phyloP scores from a whole-genome alignment of 352 stramenopile genomes.

The Albugo laibachii region DNA sequence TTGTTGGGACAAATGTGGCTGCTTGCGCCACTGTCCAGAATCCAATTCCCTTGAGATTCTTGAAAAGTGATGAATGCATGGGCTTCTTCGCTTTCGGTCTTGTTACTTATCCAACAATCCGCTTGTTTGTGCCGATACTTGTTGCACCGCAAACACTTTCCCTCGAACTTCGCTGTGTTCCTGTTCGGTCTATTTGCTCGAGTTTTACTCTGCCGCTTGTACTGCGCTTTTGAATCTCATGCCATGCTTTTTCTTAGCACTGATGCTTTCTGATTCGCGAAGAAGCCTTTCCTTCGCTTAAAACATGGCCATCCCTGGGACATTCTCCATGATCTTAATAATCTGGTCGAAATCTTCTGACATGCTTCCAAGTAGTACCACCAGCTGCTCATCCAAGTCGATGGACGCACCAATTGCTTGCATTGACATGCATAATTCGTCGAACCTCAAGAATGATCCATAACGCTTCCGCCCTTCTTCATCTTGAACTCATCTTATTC shows the following conservation, averaged over 20 bases:
- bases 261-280: conserved; percentile 3
- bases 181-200: too few species aligned
- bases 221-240: neutral
- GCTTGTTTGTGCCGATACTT: neutral
- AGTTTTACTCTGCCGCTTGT: too few species aligned
- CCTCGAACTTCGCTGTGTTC: neutral
- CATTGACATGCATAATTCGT: conserved; percentile 8
- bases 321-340: conserved; percentile 8
- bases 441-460: conserved; percentile 10
- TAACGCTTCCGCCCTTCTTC: conserved; percentile 3
- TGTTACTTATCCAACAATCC: neutral
- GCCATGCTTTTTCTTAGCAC: neutral
- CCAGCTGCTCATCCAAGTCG: conserved; percentile 5
- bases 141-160: neutral
- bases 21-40: conserved; percentile 11
- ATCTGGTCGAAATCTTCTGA: conserved; percentile 8
- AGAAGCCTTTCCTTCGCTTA: conserved; percentile 9
- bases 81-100: neutral
- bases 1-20: conserved; percentile 7
- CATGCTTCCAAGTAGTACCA: conserved; percentile 3
- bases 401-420: conserved; percentile 5
- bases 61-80: neutral
- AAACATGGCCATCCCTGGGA: too few species aligned
- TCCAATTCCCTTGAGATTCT: neutral
- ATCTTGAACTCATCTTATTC: conserved; percentile 8